phyloP scores from a whole-genome alignment of 2,329 filamentous ascomycete species.

The Pleoardoris graminearum region DNA sequence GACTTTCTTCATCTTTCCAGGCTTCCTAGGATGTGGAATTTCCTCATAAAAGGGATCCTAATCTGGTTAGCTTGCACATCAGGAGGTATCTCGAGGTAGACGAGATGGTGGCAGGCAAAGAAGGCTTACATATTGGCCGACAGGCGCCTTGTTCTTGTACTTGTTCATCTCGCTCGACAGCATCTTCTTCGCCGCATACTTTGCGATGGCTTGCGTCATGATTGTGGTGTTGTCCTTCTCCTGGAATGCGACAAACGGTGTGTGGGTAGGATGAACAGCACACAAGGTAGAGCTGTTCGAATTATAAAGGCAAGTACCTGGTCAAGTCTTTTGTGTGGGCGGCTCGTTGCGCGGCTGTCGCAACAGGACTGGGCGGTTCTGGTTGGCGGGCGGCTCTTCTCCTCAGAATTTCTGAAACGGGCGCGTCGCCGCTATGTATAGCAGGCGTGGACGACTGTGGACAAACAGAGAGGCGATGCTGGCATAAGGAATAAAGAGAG shows the following conservation, averaged over 20 bases:
- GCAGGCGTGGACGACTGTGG: slow-evolving; percentile 27
- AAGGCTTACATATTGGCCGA: slow-evolving; percentile 46
- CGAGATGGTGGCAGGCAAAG: slow-evolving; percentile 1
- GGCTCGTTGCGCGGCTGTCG: slow-evolving; percentile 30
- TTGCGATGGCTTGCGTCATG: slow-evolving; percentile 53
- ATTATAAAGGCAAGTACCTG: slow-evolving; percentile 16
- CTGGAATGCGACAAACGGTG: slow-evolving; percentile 9
- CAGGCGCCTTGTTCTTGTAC: slow-evolving; percentile 50
- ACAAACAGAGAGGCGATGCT: background rate
- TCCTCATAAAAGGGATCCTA: slow-evolving; percentile 91
- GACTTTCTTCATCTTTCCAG: slow-evolving; percentile 77
- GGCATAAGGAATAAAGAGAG: slow-evolving; percentile 13
- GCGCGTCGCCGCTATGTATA: slow-evolving; percentile 46
- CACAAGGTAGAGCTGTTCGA: background rate
- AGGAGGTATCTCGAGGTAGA: background rate
- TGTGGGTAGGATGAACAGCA: slow-evolving; percentile 4
- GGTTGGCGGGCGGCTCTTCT: slow-evolving; percentile 39
- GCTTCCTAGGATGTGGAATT: slow-evolving; percentile 72
- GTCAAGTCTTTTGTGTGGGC: slow-evolving; percentile 14
- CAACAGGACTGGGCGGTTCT: slow-evolving; percentile 21
- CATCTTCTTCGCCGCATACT: slow-evolving; percentile 56
- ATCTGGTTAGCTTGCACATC: slow-evolving; percentile 1
- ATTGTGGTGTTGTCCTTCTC: slow-evolving; percentile 20
- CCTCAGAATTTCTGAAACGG: slow-evolving; percentile 43
- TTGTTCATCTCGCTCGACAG: slow-evolving; percentile 53